phyloP scores from a whole-genome alignment of 1,284 basidiomycete genomes.

The Fomitiporia mediterranea region DNA sequence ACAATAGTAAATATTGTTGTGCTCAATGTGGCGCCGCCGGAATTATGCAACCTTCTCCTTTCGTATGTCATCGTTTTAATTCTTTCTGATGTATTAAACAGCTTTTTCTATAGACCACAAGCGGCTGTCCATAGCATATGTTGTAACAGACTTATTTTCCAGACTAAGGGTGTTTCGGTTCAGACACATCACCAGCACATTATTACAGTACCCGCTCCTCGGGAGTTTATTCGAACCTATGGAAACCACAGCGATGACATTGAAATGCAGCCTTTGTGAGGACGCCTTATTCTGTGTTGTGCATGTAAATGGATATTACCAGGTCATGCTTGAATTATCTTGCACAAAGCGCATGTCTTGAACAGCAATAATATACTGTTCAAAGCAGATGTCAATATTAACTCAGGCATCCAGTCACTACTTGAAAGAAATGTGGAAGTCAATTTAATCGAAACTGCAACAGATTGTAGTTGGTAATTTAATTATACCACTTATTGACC shows the following conservation, averaged over 20 bases:
- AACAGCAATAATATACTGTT: too few species aligned
- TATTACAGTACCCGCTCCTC: neutral
- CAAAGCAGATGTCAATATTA: too few species aligned
- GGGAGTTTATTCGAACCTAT: neutral
- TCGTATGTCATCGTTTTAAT: neutral
- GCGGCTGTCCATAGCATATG: constrained; percentile 10
- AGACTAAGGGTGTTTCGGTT: neutral
- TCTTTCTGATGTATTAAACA: neutral
- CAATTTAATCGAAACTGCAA: too few species aligned
- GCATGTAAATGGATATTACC: too few species aligned
- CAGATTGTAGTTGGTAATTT: too few species aligned
- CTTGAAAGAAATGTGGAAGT: too few species aligned
- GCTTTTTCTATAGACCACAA: constrained; percentile 1
- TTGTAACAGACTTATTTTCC: constrained; percentile 9
- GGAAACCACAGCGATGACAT: neutral
- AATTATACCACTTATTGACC: too few species aligned
- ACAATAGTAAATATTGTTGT: constrained; percentile 5
- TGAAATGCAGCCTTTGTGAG: neutral
- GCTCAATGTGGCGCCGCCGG: neutral
- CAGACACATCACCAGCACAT: neutral
- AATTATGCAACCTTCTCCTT: constrained; percentile 1
- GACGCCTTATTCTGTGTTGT: too few species aligned
- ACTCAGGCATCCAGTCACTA: too few species aligned
- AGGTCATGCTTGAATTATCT: too few species aligned
- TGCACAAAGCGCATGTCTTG: too few species aligned